Evolutionary conservation across 139 green algal genomes (phyloP).

Genomic region (Raphidocelis subcapitata): DNA sequence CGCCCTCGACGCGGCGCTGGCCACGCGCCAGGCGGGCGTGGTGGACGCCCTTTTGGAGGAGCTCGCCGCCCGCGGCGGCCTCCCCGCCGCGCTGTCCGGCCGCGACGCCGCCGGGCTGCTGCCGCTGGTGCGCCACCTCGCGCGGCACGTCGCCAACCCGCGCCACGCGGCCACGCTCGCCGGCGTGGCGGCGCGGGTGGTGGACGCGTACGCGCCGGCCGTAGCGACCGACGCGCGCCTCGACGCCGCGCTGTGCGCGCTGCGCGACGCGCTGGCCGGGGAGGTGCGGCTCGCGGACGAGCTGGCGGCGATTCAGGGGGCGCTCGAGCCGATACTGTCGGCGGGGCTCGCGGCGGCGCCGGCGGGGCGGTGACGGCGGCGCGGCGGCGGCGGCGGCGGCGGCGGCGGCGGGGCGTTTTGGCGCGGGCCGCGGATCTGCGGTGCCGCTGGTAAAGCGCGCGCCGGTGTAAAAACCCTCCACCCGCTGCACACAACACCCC

Average conservation of each 20-base stretch:
- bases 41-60: conserved; percentile 83
- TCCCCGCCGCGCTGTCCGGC: conserved; percentile 63
- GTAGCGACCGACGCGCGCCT: conserved; percentile 25
- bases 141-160: conserved; percentile 52
- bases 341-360: conserved; percentile 13
- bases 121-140: conserved; percentile 67
- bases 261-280: conserved; percentile 47
- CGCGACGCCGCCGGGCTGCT: conserved; percentile 53
- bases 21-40: conserved; percentile 58
- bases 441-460: no score
- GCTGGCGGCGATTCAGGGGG: conserved; percentile 63
- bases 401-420: not conserved
- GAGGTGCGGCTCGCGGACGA: conserved; percentile 58
- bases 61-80: conserved; percentile 60
- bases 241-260: conserved; percentile 39
- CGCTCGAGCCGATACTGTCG: conserved; percentile 66
- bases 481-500: no score
- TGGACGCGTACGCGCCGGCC: conserved; percentile 63
- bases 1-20: conserved; percentile 80
- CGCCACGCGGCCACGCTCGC: conserved; percentile 54
- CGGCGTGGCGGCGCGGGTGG: conserved; percentile 55
- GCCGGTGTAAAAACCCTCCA: no score
- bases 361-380: not conserved
- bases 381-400: not conserved
- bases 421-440: no score